Base-by-base conservation (phyloP, 441 rosid species). In the Cnidoscolus chayamansa region DNA sequence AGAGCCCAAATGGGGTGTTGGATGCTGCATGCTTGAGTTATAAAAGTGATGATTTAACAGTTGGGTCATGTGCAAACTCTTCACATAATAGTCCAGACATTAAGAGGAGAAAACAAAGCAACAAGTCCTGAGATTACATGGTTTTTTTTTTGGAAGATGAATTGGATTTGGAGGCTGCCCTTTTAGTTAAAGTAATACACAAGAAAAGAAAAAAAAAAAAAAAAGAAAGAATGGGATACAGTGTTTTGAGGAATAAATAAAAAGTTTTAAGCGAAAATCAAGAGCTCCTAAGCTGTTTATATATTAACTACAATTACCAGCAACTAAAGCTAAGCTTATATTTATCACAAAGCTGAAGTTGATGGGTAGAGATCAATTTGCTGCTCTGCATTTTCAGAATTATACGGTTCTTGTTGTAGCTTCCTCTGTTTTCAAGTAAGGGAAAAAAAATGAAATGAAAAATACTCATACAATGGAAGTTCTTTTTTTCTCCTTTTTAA, bases 21-120 rank as follows among this genome's bases (percentile, higher is more conserved):
- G 93, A 87, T 67, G 88, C 87, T 0, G 83, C 89, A 67, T 84
- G 89, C 81, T 75, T 89, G 81, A 87, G 88, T 84, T 86, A 77
- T 68, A 87, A 81, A 82, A 84, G 79, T 43, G 84, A 85, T 69
- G 86, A 84, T 51, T 73, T 75, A 5, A 37, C 82, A 12, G 81
- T 70, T 63, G 88, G 84, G 61, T 80, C 80, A 65, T 76, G 81
- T 74, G 81, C 82, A 57, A 80, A 75, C 72, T 80, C 87, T 63
- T 80, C 85, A 68, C 80, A 74, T 1, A 72, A 10, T 32, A 78
- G 63, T 76, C 81, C 83, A 68, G 84, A 79, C 77, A 76, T 40
- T 63, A 85, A 85, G 73, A 90, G 78, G 82, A 85, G 86, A 81
- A 86, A 82, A 84, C 81, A 74, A 72, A 31, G 62, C 57, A 57